A percentile compares a stretch with the other conserved stretches of the same genome.
Evolutionary conservation across 2,329 filamentous ascomycete species (phyloP).

Genomic region (Plenodomus lindquistii): DNA sequence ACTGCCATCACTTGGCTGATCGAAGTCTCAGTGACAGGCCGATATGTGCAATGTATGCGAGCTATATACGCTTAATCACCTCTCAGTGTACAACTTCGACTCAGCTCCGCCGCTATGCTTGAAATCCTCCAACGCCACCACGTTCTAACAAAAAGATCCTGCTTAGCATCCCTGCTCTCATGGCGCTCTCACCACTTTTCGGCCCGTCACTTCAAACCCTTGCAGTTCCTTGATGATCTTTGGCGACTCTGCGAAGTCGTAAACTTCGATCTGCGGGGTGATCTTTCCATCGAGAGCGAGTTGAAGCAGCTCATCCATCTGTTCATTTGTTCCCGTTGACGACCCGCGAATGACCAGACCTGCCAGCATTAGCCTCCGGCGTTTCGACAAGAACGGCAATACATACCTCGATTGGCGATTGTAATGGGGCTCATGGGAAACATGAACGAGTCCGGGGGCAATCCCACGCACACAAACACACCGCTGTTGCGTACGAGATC

Average conservation of each 20-base stretch:
- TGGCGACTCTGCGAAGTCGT: constrained; percentile 41
- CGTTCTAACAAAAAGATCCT: background rate
- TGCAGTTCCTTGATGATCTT: constrained; percentile 41
- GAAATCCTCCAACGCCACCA: constrained; percentile 1
- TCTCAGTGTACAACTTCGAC: background rate
- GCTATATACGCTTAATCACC: too few relatives aligned
- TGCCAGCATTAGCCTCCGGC: constrained; percentile 5
- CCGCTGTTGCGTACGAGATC: constrained; percentile 51
- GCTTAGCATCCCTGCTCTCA: background rate
- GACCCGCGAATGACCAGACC: constrained; percentile 52
- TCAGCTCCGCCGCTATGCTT: background rate
- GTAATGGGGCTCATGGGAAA: constrained; percentile 53
- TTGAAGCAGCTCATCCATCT: constrained; percentile 53
- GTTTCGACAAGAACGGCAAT: too few relatives aligned
- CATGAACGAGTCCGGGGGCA: constrained; percentile 49
- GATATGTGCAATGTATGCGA: too few relatives aligned
- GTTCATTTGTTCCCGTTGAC: constrained; percentile 50
- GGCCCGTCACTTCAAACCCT: constrained; percentile 40
- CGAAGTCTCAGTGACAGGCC: too few relatives aligned
- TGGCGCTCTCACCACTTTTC: constrained; percentile 41
- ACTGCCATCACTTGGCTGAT: too few relatives aligned
- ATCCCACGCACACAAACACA: constrained; percentile 53
- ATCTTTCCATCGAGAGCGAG: constrained; percentile 50
- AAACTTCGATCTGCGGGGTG: constrained; percentile 42
- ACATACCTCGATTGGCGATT: constrained; percentile 50